Conservation (phyloP, 345 rosid genomes). For the Acer negundo region DNA sequence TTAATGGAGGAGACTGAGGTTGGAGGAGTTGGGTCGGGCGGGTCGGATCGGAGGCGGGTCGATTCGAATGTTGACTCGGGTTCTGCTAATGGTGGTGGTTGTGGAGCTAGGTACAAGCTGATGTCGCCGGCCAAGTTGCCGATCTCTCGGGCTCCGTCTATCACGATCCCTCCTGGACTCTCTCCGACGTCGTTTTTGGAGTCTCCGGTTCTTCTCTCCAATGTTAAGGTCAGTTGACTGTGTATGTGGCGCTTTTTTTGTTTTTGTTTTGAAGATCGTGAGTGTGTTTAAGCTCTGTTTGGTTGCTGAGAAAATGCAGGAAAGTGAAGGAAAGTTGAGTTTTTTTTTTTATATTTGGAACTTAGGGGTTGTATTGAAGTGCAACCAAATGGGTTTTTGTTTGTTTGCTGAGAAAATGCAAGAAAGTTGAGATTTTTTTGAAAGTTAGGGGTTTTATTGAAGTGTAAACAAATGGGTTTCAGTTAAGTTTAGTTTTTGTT, state of each 20-base stretch:
- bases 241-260: neutral
- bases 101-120: conserved; percentile 85
- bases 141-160: conserved; percentile 83
- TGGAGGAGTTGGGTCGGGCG: conserved; percentile 24
- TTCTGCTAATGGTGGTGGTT: conserved; percentile 25
- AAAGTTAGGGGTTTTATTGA: neutral
- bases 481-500: conserved; percentile 20
- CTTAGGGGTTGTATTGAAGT: neutral
- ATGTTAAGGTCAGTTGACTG: conserved; percentile 62
- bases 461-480: neutral
- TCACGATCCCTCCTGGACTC: conserved; percentile 80
- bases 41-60: conserved; percentile 27
- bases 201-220: conserved; percentile 92
- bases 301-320: conserved; percentile 24
- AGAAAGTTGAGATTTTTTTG: neutral
- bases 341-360: neutral
- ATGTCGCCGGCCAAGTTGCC: conserved; percentile 99
- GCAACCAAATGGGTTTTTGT: conserved; percentile 13
- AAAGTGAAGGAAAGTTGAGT: neutral
- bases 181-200: conserved; percentile 95
- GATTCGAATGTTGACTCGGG: conserved; percentile 12
- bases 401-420: conserved; percentile 30
- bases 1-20: conserved; percentile 37
- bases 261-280: conserved; percentile 19
- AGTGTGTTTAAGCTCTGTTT: neutral